Base-by-base conservation (phyloP, 768 basidiomycete species). In the Suillus lakei region DNA sequence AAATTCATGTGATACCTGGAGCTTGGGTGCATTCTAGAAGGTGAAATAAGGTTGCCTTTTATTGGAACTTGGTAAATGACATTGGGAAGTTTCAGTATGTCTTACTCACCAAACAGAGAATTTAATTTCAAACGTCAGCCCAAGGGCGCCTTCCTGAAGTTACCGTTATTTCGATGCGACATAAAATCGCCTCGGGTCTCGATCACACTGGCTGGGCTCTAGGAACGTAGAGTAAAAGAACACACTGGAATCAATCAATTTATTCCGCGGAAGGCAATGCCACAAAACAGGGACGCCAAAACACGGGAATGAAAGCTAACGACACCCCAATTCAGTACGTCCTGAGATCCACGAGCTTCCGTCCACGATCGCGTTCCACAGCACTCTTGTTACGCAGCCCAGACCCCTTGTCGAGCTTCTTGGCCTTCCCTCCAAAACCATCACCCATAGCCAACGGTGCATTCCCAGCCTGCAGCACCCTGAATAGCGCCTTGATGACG, bases 381-480 rank as follows among this genome's bases (percentile, higher is more conserved):
- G 91, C 91, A 63, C 77, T 81, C 73, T 88, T 88, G 63, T 85
- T 82, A 70, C 84, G 76, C 75, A 96, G 82, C 18, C 95, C 95
- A 63, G 80, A 80, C 10, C 93, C 93, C 77, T 92, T 94, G 72
- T 90, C 87, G 72, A 88, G 73, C 74, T 88, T 88, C 68, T 85
- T 82, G 36, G 88, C 92, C 53, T 82, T 82, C 6, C 92, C 91
- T 10, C 93, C 93, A 30, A 91, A 70, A 9, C 95, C 93, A 72
- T 93, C 85, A 18, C 96, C 96, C 86, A 98, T 89, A 16, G 84
- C 84, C 61, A 91, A 76, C 5, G 93, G 92, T 66, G 88, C 88
- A 74, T 91, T 88, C 0, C 96, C 96, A 1, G 92, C 88, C 66
- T 96, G 93, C 58, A 99, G 80, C 82, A 98, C 84, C 75, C 90